Evolutionary conservation across 805 yeast species (phyloP).

Genomic region (Komagataella populi): DNA sequence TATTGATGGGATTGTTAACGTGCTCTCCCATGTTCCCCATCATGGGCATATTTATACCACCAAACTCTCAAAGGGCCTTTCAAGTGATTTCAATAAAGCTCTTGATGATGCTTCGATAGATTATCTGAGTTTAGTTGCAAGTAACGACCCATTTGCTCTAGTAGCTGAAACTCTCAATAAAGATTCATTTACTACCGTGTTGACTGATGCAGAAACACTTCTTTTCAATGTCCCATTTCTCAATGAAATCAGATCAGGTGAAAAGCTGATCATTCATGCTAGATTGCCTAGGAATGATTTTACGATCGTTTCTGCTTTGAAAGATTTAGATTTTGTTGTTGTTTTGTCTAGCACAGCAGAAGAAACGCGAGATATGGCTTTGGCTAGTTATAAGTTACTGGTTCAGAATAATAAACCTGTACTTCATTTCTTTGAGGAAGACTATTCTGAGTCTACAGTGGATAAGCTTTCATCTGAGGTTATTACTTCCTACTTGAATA

Average conservation of each 20-base stretch:
- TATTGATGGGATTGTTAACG: background rate
- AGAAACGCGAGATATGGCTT: slow-evolving; percentile 40
- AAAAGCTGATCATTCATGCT: slow-evolving; percentile 36
- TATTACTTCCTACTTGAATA: background rate
- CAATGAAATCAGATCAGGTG: slow-evolving; percentile 24
- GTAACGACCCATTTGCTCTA: slow-evolving; percentile 40
- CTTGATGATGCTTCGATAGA: slow-evolving; percentile 8
- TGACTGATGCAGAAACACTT: slow-evolving; percentile 38
- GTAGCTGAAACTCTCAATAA: slow-evolving; percentile 22
- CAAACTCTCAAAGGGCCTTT: slow-evolving; percentile 31
- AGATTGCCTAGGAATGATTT: slow-evolving; percentile 49
- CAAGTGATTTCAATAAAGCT: slow-evolving; percentile 17
- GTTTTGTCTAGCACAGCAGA: slow-evolving; percentile 50
- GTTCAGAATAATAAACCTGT: slow-evolving; percentile 37
- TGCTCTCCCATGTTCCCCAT: background rate
- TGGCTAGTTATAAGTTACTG: slow-evolving; percentile 47
- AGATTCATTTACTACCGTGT: slow-evolving; percentile 23
- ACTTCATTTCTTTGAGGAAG: slow-evolving; percentile 47
- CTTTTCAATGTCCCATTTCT: slow-evolving; percentile 51
- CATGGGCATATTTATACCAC: slow-evolving; percentile 25
- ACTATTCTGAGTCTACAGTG: slow-evolving; percentile 2
- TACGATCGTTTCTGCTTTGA: slow-evolving; percentile 54
- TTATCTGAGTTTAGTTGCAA: slow-evolving; percentile 17
- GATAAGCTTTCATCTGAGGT: slow-evolving; percentile 2
- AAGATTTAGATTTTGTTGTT: slow-evolving; percentile 53